Conservation (phyloP, 768 basidiomycete genomes). For the Chalciporus pseudorubinellus region DNA sequence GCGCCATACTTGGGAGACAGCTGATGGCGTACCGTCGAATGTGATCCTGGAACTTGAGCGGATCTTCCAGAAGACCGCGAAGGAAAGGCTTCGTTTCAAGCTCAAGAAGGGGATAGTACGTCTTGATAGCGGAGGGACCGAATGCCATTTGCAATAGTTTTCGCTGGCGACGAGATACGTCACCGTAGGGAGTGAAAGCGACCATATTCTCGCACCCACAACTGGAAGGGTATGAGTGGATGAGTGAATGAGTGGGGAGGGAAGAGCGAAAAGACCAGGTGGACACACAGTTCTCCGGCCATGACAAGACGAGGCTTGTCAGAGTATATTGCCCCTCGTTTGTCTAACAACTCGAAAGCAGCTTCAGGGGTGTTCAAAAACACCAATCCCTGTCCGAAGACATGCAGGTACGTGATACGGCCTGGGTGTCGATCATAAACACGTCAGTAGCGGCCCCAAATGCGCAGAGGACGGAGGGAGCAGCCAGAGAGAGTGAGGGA, state of each 20-base stretch:
- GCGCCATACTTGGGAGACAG: not conserved
- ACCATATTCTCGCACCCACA: constrained; percentile 71
- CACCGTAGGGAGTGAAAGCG: constrained; percentile 66
- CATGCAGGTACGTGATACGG: constrained; percentile 60
- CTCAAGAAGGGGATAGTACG: constrained; percentile 57
- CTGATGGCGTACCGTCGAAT: constrained; percentile 30
- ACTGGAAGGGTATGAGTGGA: constrained; percentile 19
- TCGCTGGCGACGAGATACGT: constrained; percentile 61
- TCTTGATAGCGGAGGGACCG: constrained; percentile 47
- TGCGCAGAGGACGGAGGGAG: not conserved
- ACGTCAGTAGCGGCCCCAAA: too few relatives aligned
- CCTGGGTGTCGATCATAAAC: constrained; percentile 31
- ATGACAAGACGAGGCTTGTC: constrained; percentile 71
- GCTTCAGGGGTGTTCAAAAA: constrained; percentile 64
- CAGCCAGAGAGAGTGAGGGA: not conserved
- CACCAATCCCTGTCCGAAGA: constrained; percentile 64
- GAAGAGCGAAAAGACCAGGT: not conserved
- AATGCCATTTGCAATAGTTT: constrained; percentile 66
- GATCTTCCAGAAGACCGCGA: constrained; percentile 47
- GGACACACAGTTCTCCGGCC: constrained; percentile 64
- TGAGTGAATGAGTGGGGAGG: too few relatives aligned
- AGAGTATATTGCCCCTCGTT: constrained; percentile 67
- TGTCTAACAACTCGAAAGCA: constrained; percentile 64
- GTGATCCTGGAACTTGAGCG: constrained; percentile 35
- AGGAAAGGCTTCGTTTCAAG: constrained; percentile 59